Evolutionary conservation across 176 grass and related monocot genomes (phyloP).

Genomic region (Neostapfia colusana): DNA sequence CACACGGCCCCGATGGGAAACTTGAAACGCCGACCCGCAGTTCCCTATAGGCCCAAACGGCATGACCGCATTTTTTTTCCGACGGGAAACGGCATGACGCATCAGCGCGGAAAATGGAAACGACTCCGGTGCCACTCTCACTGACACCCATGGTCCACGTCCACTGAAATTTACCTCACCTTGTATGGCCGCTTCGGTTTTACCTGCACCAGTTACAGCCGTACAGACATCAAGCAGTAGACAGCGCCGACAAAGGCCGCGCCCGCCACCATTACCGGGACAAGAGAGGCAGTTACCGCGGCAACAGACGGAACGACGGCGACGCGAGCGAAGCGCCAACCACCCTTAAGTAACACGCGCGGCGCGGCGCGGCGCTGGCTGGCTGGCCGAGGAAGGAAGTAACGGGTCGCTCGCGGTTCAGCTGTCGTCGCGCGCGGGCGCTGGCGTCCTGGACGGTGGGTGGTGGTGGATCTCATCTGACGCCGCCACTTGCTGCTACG

Average conservation of each 20-base stretch:
- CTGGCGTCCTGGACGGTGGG: neutral
- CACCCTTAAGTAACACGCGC: constrained; percentile 47
- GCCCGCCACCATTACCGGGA: constrained; percentile 22
- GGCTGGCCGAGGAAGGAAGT: constrained; percentile 6
- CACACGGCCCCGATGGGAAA: neutral
- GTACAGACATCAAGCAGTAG: constrained; percentile 30
- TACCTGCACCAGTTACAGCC: constrained; percentile 17
- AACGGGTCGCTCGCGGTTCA: constrained; percentile 35
- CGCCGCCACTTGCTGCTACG: constrained; percentile 41
- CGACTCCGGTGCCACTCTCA: neutral
- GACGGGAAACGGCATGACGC: constrained; percentile 8
- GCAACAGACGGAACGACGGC: constrained; percentile 5
- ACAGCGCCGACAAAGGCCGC: constrained; percentile 19
- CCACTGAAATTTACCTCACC: neutral
- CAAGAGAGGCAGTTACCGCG: constrained; percentile 23
- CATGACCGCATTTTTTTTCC: neutral
- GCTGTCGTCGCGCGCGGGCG: constrained; percentile 43
- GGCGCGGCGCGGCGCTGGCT: constrained; percentile 19
- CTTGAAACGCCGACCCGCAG: neutral
- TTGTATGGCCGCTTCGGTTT: neutral
- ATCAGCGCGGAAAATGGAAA: neutral
- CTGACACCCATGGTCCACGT: neutral
- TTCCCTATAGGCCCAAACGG: neutral
- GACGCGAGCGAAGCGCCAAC: constrained; percentile 28
- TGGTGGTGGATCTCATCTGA: constrained; percentile 53